Percentiles rank a stretch among this genome's conserved stretches.
Evolutionary conservation across 495 filamentous ascomycete genomes (phyloP).

Genomic region (Neurospora sp.): DNA sequence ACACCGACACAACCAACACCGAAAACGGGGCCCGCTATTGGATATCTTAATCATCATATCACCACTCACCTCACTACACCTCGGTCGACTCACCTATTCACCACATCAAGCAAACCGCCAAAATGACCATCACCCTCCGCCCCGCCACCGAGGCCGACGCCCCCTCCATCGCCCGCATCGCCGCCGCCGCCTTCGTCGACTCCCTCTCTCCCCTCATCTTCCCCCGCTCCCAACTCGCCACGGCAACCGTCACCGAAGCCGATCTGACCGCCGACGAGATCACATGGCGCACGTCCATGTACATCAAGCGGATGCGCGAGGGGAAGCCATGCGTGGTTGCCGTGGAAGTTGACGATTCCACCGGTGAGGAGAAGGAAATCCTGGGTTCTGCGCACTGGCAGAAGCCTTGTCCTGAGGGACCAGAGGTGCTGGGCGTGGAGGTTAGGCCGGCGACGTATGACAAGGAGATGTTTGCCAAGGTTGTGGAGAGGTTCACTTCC

Average conservation of each 20-base stretch:
- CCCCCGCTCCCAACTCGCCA: constrained; percentile 6
- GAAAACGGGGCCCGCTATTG: background rate
- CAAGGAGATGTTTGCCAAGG: background rate
- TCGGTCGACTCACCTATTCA: background rate
- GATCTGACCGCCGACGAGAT: constrained; percentile 7
- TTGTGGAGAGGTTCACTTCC: background rate
- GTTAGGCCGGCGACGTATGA: constrained; percentile 2
- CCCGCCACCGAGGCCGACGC: constrained; percentile 10
- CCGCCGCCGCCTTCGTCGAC: constrained; percentile 8
- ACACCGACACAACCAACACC: too few relatives aligned
- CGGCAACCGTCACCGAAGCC: background rate
- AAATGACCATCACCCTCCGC: constrained; percentile 15
- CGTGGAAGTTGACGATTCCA: constrained; percentile 7
- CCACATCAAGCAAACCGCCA: background rate
- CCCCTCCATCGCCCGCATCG: constrained; percentile 8
- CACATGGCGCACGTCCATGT: constrained; percentile 10
- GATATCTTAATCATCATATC: background rate
- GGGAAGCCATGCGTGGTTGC: constrained; percentile 14
- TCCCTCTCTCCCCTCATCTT: constrained; percentile 11
- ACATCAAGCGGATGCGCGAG: constrained; percentile 6
- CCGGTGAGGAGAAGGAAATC: background rate
- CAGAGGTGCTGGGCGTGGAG: background rate
- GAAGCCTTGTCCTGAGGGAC: background rate
- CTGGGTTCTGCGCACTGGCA: constrained; percentile 20
- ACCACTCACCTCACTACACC: background rate